Evolutionary conservation across 176 grass and related monocot species (phyloP).

Genomic region (Elymus sibiricus): DNA sequence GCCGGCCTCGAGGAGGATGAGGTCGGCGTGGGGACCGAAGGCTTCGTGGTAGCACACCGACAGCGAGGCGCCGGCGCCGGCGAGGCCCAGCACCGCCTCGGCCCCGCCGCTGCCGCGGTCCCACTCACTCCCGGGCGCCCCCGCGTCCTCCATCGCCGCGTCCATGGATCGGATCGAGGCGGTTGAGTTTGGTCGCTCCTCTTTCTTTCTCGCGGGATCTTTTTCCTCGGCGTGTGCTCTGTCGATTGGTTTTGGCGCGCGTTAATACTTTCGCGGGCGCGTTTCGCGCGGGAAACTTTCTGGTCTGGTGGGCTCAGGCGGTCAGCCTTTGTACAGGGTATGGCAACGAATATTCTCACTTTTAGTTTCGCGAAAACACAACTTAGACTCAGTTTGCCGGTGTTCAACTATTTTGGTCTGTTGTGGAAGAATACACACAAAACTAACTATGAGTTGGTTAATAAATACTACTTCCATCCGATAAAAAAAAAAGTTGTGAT

Average conservation of each 20-base stretch:
- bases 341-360: too few species aligned
- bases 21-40: constrained; percentile 64
- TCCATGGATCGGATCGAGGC: constrained; percentile 23
- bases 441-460: too few species aligned
- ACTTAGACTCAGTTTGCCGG: too few species aligned
- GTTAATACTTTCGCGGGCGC: background rate
- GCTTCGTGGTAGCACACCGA: constrained; percentile 71
- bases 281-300: constrained; percentile 34
- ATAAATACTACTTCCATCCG: too few species aligned
- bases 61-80: constrained; percentile 37
- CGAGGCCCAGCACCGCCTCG: constrained; percentile 51
- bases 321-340: background rate
- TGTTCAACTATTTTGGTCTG: too few species aligned
- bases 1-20: constrained; percentile 78
- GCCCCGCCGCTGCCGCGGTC: constrained; percentile 52
- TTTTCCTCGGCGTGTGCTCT: background rate
- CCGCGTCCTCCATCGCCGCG: constrained; percentile 22
- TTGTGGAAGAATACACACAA: too few species aligned
- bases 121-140: background rate
- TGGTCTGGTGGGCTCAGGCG: background rate
- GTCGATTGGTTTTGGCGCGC: constrained; percentile 22
- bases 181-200: background rate
- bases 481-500: too few species aligned
- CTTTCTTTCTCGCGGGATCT: background rate
- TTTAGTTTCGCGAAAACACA: too few species aligned